These are phyloP conservation scores for Monascus purpureus DNA, from an alignment of 495 filamentous ascomycete genomes.

Conservation along the genomic window DNA sequence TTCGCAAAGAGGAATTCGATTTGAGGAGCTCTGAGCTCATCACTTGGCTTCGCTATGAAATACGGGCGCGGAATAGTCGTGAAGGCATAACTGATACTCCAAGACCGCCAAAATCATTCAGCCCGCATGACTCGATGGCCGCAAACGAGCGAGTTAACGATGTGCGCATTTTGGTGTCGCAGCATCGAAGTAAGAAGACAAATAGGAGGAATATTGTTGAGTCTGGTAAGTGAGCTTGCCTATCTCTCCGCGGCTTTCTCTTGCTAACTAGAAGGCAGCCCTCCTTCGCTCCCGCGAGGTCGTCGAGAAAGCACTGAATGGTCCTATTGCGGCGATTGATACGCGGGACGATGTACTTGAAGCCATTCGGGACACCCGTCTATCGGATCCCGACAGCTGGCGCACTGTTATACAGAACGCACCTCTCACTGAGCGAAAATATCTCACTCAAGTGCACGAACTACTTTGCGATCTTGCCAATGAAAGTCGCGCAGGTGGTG, in stretches of 20 bases:
- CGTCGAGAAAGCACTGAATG: slow-evolving; percentile 50
- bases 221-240: slow-evolving; percentile 31
- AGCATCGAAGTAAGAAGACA: slow-evolving; percentile 77
- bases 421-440: slow-evolving; percentile 64
- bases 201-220: slow-evolving; percentile 78
- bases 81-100: slow-evolving; percentile 33
- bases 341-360: slow-evolving; percentile 78
- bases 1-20: slow-evolving; percentile 71
- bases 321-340: slow-evolving; percentile 79
- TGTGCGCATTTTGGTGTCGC: slow-evolving; percentile 68
- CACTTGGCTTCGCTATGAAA: slow-evolving; percentile 67
- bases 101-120: slow-evolving; percentile 32
- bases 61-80: slow-evolving; percentile 59
- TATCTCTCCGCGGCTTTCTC: neutral
- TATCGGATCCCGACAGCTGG: slow-evolving; percentile 81
- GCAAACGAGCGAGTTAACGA: slow-evolving; percentile 44
- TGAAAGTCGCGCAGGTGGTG: slow-evolving; percentile 22
- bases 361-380: slow-evolving; percentile 54
- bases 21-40: slow-evolving; percentile 60
- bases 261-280: slow-evolving; percentile 24
- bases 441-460: slow-evolving; percentile 75
- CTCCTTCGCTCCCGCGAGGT: slow-evolving; percentile 47
- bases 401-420: slow-evolving; percentile 64
- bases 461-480: slow-evolving; percentile 49
- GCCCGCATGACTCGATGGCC: slow-evolving; percentile 24